Evolutionary conservation across 768 basidiomycete genomes (phyloP).

Genomic region (Antrodiella citrinella): DNA sequence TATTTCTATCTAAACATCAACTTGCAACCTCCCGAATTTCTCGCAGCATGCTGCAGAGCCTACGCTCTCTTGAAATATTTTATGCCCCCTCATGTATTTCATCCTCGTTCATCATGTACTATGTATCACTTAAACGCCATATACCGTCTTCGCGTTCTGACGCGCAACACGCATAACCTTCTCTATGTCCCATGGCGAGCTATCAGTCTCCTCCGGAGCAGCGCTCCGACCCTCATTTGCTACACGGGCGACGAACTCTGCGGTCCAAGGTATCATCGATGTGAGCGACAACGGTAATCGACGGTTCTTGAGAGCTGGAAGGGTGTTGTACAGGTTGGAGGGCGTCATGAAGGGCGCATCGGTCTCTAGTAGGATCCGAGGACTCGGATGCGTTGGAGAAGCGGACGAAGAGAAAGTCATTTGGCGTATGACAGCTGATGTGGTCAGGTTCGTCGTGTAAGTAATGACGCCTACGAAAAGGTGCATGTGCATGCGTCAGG

Average conservation of each 20-base stretch:
- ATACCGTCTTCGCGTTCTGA: constrained; percentile 56
- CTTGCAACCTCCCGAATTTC: too few relatives aligned
- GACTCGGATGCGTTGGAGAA: too few relatives aligned
- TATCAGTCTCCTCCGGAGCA: too few relatives aligned
- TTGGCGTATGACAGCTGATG: constrained; percentile 37
- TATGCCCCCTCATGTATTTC: too few relatives aligned
- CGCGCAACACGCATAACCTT: constrained; percentile 53
- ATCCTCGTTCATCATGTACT: too few relatives aligned
- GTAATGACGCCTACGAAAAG: constrained; percentile 63
- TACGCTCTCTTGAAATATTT: too few relatives aligned
- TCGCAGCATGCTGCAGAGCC: too few relatives aligned
- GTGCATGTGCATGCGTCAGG: constrained; percentile 49
- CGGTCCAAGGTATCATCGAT: constrained; percentile 83
- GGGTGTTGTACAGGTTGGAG: constrained; percentile 54
- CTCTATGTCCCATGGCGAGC: constrained; percentile 52
- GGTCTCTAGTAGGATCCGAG: constrained; percentile 64
- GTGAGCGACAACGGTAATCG: constrained; percentile 67
- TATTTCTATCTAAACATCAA: too few relatives aligned
- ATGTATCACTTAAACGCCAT: too few relatives aligned
- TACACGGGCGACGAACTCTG: constrained; percentile 57
- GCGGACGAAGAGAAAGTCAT: too few relatives aligned
- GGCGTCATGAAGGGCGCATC: constrained; percentile 89
- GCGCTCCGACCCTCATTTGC: constrained; percentile 26
- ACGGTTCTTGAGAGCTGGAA: constrained; percentile 36
- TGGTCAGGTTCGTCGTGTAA: constrained; percentile 68